Evolutionary conservation across 495 filamentous ascomycete genomes (phyloP).

Genomic region (Pseudevernia furfuracea): DNA sequence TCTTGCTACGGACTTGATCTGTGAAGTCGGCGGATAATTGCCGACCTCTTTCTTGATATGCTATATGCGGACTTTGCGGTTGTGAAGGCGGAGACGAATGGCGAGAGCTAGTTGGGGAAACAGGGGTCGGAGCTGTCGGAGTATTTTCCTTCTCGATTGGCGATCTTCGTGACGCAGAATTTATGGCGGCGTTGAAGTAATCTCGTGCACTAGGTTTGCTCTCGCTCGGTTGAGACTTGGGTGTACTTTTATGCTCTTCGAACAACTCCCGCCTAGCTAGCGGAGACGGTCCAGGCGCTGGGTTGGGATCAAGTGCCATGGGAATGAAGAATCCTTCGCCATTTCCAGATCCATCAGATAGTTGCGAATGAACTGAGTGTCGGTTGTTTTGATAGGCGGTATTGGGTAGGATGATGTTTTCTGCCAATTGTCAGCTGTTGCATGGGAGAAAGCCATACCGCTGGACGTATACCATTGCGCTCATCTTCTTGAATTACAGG

Average conservation of each 20-base stretch:
- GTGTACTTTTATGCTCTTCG: conserved; percentile 13
- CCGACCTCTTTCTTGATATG: conserved; percentile 79
- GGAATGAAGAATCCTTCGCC: conserved; percentile 85
- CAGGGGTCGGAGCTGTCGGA: conserved; percentile 35
- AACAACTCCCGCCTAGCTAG: conserved; percentile 19
- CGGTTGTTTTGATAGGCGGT: conserved; percentile 72
- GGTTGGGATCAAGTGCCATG: conserved; percentile 78
- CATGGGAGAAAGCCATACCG: not conserved
- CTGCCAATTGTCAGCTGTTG: conserved; percentile 28
- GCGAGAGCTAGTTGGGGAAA: conserved; percentile 25
- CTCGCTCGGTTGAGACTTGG: conserved; percentile 15
- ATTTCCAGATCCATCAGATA: conserved; percentile 50
- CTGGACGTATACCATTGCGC: conserved; percentile 19
- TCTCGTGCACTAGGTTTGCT: conserved; percentile 33
- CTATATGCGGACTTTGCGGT: conserved; percentile 70
- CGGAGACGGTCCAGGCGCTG: conserved; percentile 52
- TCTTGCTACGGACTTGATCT: conserved; percentile 38
- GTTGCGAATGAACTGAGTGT: conserved; percentile 57
- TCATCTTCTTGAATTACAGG: conserved; percentile 22
- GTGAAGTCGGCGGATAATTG: conserved; percentile 39
- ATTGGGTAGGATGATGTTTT: conserved; percentile 61
- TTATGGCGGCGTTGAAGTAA: conserved; percentile 39
- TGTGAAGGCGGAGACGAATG: conserved; percentile 30
- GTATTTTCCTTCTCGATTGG: conserved; percentile 26
- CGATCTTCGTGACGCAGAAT: conserved; percentile 26